A percentile compares a stretch with the other conserved stretches of the same genome.
These are phyloP conservation scores for Trypethelium eluteriae DNA, from an alignment of 495 filamentous ascomycete species.

Conservation along the genomic window DNA sequence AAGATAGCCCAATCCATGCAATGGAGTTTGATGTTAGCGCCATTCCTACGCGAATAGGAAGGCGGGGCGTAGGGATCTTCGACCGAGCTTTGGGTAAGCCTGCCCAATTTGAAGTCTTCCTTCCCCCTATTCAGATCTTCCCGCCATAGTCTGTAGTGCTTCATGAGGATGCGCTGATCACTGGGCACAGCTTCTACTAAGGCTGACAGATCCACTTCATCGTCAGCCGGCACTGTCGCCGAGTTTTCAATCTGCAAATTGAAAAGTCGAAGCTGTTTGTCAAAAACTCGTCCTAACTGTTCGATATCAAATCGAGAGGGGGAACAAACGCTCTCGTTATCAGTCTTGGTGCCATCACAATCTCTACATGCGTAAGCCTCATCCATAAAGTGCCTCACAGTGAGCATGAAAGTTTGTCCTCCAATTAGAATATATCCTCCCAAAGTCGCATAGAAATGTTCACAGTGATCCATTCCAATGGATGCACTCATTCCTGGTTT, in stretches of 20 bases:
- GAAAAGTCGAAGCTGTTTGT: neutral
- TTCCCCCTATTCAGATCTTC: neutral
- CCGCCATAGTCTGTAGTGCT: neutral
- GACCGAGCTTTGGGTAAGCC: neutral
- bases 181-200: neutral
- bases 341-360: neutral
- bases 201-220: neutral
- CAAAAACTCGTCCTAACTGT: neutral
- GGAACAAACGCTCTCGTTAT: neutral
- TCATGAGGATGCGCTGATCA: neutral
- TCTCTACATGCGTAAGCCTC: neutral
- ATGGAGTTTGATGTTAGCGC: neutral
- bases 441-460: neutral
- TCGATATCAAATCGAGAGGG: neutral
- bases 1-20: slow-evolving; percentile 4
- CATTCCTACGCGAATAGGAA: neutral
- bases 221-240: neutral
- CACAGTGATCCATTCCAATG: neutral
- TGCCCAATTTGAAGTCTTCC: neutral
- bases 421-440: neutral
- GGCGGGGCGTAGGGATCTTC: neutral
- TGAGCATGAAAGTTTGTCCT: neutral
- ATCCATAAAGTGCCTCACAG: neutral
- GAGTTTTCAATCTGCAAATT: neutral
- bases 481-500: neutral